phyloP scores from a whole-genome alignment of 225 moss, liverwort and hornwort genomes.

The Climacium dendroides region DNA sequence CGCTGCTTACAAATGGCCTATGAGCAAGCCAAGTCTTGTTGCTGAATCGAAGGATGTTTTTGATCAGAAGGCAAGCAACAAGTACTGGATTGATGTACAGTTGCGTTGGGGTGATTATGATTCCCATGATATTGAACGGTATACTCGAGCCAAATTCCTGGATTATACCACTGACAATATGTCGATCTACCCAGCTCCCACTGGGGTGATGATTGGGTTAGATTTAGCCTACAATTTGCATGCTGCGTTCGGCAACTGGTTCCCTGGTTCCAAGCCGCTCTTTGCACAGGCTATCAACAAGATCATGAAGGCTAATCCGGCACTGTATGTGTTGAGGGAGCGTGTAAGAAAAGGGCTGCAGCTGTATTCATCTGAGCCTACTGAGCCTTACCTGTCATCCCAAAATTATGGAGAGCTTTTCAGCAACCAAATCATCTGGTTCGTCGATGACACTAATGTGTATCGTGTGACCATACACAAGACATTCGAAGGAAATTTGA shows the following conservation, averaged over 20 bases:
- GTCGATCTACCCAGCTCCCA: conserved; percentile 99
- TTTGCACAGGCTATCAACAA: conserved; percentile 99
- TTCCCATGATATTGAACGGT: conserved; percentile 97
- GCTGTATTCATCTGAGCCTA: conserved; percentile 95
- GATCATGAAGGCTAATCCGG: conserved; percentile 99
- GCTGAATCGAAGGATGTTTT: conserved; percentile 99
- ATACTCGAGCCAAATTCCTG: conserved; percentile 97
- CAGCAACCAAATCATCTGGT: conserved; percentile 99
- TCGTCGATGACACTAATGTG: conserved; percentile 98
- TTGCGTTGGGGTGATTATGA: conserved; percentile 99
- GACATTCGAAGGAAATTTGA: conserved; percentile 98
- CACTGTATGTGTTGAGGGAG: conserved; percentile 92
- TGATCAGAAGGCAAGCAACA: conserved; percentile 97
- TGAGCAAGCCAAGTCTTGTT: conserved; percentile 98
- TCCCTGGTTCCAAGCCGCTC: conserved; percentile 98
- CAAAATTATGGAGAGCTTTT: conserved; percentile 99
- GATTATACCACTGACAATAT: conserved; percentile 99
- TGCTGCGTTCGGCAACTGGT: conserved; percentile 98
- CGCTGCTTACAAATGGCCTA: conserved; percentile 98
- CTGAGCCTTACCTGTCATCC: conserved; percentile 94
- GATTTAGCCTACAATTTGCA: conserved; percentile 96
- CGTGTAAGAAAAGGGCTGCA: conserved; percentile 96
- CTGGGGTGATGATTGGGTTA: conserved; percentile 97
- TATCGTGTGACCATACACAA: conserved; percentile 99
- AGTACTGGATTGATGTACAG: conserved; percentile 99